Conservation (phyloP, 1,284 basidiomycete genomes). For the Leccinum holopus region DNA sequence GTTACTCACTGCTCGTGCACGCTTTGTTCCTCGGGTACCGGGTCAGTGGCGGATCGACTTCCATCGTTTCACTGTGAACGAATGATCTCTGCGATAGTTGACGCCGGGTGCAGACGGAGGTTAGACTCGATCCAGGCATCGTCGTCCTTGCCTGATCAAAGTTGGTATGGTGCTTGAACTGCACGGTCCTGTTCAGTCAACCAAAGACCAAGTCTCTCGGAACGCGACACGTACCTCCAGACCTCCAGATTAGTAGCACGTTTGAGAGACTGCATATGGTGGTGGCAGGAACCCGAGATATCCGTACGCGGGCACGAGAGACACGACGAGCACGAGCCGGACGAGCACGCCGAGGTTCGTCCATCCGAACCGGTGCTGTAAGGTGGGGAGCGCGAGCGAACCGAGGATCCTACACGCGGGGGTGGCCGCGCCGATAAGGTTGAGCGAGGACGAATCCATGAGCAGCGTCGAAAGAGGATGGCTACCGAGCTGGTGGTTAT, state of each 20-base stretch:
- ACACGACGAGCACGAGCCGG: conserved; percentile 63
- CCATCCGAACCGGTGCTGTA: conserved; percentile 63
- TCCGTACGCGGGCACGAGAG: conserved; percentile 77
- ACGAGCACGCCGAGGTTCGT: conserved; percentile 70
- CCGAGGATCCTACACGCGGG: conserved; percentile 73
- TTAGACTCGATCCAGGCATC: conserved; percentile 71
- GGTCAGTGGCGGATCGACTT: conserved; percentile 67
- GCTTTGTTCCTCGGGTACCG: conserved; percentile 93
- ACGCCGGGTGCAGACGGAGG: conserved; percentile 86
- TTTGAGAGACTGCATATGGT: no score
- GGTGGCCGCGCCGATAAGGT: conserved; percentile 69
- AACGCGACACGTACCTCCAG: no score
- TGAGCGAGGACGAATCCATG: conserved; percentile 69
- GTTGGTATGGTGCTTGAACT: no score
- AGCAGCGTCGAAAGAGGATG: conserved; percentile 73
- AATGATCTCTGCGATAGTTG: conserved; percentile 84
- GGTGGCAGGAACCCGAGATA: conserved; percentile 71
- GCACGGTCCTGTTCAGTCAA: no score
- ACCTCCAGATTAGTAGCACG: no score
- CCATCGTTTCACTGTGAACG: conserved; percentile 62
- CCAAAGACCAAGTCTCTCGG: no score
- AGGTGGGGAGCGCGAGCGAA: conserved; percentile 65
- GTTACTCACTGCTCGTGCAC: conserved; percentile 81
- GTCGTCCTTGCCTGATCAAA: conserved; percentile 40
- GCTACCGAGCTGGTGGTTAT: conserved; percentile 84